Conservation (phyloP, 306 rosid species). For the Castanospermum australe region DNA sequence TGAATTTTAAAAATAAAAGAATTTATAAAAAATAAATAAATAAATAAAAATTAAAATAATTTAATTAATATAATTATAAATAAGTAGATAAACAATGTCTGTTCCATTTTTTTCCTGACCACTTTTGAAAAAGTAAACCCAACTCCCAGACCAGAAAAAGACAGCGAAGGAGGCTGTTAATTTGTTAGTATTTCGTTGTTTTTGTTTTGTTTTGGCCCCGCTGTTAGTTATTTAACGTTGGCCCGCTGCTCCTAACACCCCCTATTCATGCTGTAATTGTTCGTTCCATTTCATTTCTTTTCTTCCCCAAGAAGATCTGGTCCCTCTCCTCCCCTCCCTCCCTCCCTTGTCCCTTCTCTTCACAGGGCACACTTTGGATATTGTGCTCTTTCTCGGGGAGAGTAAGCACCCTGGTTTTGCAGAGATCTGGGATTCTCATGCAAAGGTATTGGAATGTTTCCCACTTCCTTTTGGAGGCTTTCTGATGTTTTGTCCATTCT, state of each 20-base stretch:
- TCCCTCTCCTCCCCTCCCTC: conserved; percentile 33
- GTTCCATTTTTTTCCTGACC: not conserved
- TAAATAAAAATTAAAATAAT: no score
- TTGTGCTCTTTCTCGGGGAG: not conserved
- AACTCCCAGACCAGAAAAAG: not conserved
- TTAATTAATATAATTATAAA: not conserved
- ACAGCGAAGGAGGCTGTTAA: conserved; percentile 15
- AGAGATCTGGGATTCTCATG: conserved; percentile 36
- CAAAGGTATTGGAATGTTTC: conserved; percentile 37
- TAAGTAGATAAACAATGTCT: not conserved
- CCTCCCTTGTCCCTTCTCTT: conserved; percentile 21
- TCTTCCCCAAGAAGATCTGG: conserved; percentile 39
- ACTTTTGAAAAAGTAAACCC: not conserved
- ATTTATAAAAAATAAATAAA: no score
- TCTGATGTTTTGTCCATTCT: not conserved
- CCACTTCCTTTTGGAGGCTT: not conserved
- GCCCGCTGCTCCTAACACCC: conserved; percentile 18
- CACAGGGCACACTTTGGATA: conserved; percentile 15
- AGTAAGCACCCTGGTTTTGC: conserved; percentile 11
- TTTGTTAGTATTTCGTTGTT: conserved; percentile 8
- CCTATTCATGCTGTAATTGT: conserved; percentile 19
- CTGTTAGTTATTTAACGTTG: conserved; percentile 6
- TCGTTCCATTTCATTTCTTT: not conserved
- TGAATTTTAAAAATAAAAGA: no score
- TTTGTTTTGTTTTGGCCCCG: not conserved